Base-by-base conservation (phyloP, 2,329 filamentous ascomycete species). In the Metarhizium humberi region DNA sequence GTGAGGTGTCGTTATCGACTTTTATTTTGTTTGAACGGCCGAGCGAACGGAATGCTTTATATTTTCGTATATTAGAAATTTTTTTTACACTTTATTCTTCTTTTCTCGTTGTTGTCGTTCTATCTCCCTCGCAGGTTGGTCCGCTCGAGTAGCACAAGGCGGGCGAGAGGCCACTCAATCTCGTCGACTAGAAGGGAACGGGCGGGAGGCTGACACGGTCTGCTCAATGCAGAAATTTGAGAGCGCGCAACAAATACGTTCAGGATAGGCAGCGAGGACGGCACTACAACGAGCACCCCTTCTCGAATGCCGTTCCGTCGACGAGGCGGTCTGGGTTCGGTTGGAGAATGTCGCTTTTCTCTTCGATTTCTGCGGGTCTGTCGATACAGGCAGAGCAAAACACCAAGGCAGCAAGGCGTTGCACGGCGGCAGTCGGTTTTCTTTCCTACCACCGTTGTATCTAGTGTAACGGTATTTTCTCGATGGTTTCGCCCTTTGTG, bases 261-360 rank as follows among this genome's bases (percentile, higher is more conserved):
- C n/a, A 25, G 52, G 18, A 43, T 32, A 45, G 45, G 42, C 55
- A 50, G 55, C 55, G 52, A 56, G 34, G 43, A 54, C 34, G 42
- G 40, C 42, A 49, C 55, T 51, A 38, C 32, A n/a, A 49, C 8
- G 36, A 49, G 51, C 30, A 51, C 18, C 32, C 32, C 55, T 51
- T 48, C 20, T 50, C 47, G 42, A 54, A 51, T 48, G 51, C 51
- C 47, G 55, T 51, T 56, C 48, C 40, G 55, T 54, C 32, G 42
- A 42, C 32, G 55, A 32, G 48, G 55, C 51, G 51, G 40, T 56
- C 55, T 51, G 30, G 16, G 16, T 53, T 25, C 16, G 40, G 40
- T 25, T 11, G 43, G 18, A 46, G 32, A 40, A 16, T 46, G 29
- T 29, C 6, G 13, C 20, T 18, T 5, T 48, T 32, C 6, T 53